These are phyloP conservation scores for Pseudomassariella vexata DNA, from an alignment of 2,329 filamentous ascomycete genomes.

Conservation along the genomic window DNA sequence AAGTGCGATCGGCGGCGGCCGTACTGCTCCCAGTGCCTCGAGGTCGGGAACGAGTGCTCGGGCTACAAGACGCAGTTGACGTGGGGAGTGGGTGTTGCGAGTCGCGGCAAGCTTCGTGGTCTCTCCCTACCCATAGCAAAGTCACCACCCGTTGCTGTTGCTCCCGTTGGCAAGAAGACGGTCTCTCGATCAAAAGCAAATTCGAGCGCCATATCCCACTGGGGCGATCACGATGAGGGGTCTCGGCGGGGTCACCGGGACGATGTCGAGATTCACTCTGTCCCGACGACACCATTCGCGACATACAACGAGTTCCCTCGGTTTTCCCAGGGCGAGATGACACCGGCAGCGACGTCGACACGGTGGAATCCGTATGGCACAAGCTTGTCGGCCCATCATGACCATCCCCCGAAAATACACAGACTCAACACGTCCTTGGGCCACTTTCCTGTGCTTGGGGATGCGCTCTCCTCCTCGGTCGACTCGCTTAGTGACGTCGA, in stretches of 20 bases:
- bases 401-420: conserved; percentile 38
- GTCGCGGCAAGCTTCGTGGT: conserved; percentile 87
- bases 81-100: conserved; percentile 93
- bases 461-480: conserved; percentile 42
- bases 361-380: conserved; percentile 44
- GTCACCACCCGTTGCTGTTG: conserved; percentile 49
- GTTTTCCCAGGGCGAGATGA: conserved; percentile 40
- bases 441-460: conserved; percentile 6
- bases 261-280: conserved; percentile 35
- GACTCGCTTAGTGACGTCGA: conserved; percentile 58
- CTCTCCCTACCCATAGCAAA: conserved; percentile 69
- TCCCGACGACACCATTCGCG: conserved; percentile 28
- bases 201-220: conserved; percentile 33
- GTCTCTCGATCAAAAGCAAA: conserved; percentile 38
- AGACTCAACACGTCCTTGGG: conserved; percentile 27
- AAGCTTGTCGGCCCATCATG: conserved; percentile 27
- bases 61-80: conserved; percentile 96
- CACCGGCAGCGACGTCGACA: conserved; percentile 32
- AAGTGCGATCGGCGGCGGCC: conserved; percentile 89
- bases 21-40: conserved; percentile 92
- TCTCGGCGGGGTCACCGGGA: conserved; percentile 26
- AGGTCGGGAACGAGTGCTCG: conserved; percentile 85
- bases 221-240: conserved; percentile 32
- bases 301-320: conserved; percentile 44
- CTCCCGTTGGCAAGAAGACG: conserved; percentile 42